These are phyloP conservation scores for Podospora pseudocomata DNA, from an alignment of 495 filamentous ascomycete genomes.

Conservation along the genomic window DNA sequence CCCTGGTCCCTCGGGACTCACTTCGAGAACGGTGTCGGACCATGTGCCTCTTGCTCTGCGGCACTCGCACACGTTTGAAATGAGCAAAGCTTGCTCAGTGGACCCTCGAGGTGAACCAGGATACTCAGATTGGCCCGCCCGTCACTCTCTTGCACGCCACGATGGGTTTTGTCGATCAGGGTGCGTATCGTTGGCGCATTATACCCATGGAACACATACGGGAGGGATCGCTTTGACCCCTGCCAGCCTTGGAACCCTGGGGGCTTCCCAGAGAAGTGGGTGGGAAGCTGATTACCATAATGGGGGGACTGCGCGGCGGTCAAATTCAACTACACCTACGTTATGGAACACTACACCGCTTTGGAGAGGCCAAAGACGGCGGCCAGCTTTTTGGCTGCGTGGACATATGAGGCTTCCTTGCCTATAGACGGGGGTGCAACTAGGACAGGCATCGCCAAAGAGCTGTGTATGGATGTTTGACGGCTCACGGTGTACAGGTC, in stretches of 20 bases:
- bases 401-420: conserved; percentile 12
- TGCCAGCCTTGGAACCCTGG: conserved; percentile 24
- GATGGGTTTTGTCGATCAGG: conserved; percentile 38
- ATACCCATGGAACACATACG: conserved; percentile 17
- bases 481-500: conserved; percentile 13
- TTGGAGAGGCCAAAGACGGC: conserved; percentile 19
- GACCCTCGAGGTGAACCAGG: conserved; percentile 24
- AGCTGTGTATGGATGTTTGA: conserved; percentile 6
- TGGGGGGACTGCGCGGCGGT: conserved; percentile 5
- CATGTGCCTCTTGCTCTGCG: conserved; percentile 27
- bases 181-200: conserved; percentile 26
- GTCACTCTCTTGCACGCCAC: conserved; percentile 32
- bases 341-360: conserved; percentile 20
- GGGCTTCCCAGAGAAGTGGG: conserved; percentile 20
- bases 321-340: conserved; percentile 11
- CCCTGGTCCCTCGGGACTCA: conserved; percentile 27
- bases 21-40: conserved; percentile 23
- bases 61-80: conserved; percentile 33
- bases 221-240: conserved; percentile 20
- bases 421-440: conserved; percentile 18
- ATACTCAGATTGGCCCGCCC: conserved; percentile 33
- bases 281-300: conserved; percentile 16
- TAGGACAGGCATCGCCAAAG: conserved; percentile 22
- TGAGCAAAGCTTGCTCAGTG: conserved; percentile 31
- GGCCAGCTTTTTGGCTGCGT: conserved; percentile 20